These are phyloP conservation scores for Flaveria bidentis DNA, from an alignment of 129 eudicot genomes.

Conservation along the genomic window DNA sequence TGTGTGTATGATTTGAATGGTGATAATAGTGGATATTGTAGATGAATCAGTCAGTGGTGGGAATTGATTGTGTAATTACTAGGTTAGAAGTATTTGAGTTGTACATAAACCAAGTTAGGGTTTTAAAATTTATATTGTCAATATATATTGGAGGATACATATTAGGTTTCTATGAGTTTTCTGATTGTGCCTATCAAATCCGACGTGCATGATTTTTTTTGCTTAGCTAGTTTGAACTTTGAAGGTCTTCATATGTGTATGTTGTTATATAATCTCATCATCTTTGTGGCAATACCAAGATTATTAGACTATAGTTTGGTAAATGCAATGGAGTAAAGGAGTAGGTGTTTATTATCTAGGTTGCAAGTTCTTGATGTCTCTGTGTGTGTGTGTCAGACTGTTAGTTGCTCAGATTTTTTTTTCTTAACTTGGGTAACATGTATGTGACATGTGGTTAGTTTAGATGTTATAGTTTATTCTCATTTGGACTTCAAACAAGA, in stretches of 20 bases:
- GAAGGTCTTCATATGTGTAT: neutral
- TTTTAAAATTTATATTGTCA: neutral
- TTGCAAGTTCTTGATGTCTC: neutral
- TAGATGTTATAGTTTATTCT: neutral
- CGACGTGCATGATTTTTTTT: neutral
- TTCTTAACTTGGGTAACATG: no score
- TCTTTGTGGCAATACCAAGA: neutral
- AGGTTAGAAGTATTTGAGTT: neutral
- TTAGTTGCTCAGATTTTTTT: no score
- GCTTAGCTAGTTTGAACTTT: neutral
- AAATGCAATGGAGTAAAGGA: neutral
- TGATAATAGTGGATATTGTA: no score
- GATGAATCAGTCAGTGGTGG: no score
- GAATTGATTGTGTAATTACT: neutral
- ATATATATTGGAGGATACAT: neutral
- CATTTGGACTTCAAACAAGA: neutral
- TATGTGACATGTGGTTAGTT: neutral
- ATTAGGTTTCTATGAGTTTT: neutral
- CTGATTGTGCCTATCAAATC: neutral
- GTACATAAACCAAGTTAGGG: slow-evolving; percentile 4
- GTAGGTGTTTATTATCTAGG: slow-evolving; percentile 20
- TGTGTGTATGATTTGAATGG: neutral
- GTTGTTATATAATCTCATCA: neutral
- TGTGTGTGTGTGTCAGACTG: no score
- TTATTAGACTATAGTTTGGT: neutral